Evolutionary conservation across 345 rosid genomes (phyloP), one percentile per base, ranked within the genome.

Genomic region (Citrus sp.): DNA sequence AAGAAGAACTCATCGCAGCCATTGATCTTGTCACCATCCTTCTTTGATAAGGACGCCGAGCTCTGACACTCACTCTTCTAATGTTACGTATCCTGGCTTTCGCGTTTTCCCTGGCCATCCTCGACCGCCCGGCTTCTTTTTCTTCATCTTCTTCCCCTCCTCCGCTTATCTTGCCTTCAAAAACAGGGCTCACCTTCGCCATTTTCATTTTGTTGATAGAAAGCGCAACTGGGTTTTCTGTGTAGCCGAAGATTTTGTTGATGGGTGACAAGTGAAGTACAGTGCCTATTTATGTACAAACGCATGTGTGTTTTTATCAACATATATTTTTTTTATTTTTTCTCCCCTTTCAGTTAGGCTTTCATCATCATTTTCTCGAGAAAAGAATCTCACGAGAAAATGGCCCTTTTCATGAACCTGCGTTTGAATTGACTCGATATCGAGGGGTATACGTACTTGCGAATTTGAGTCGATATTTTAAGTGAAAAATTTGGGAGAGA

Each of bases 181-280:
- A 79, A 22, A 71, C 61, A 5, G 72, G 7, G 78, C 74, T 84
- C 65, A 78, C 80, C 58, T 75, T 75, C 25, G 80, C 78, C 25
- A 58, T 80, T 27, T 71, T 75, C 86, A 84, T 84, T 13, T 24
- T 46, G 14, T 68, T 13, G 51, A 46, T 1, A 12, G 51, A 3
- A 13, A 46, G 51, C 5, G 14, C 51, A 46, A 3, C 5, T 46
- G 51, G 51, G 5, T 46, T 54, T 18, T 16, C 2, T 21, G 16
- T 3, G 25, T 22, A 7, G 6, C 7, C 70, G 1, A 27, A 72
- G 75, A n/a, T 18, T 67, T 18, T 24, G 16, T 27, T 13, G 51
- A 46, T 12, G 51, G 51, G 18, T 46, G 51, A 46, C 51, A 46
- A 46, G 5, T 13, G 51, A 46, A 46, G 51, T 13, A 46, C 51